Base-by-base conservation (phyloP, 2,329 filamentous ascomycete species). In the Sporothrix variecibatus region DNA sequence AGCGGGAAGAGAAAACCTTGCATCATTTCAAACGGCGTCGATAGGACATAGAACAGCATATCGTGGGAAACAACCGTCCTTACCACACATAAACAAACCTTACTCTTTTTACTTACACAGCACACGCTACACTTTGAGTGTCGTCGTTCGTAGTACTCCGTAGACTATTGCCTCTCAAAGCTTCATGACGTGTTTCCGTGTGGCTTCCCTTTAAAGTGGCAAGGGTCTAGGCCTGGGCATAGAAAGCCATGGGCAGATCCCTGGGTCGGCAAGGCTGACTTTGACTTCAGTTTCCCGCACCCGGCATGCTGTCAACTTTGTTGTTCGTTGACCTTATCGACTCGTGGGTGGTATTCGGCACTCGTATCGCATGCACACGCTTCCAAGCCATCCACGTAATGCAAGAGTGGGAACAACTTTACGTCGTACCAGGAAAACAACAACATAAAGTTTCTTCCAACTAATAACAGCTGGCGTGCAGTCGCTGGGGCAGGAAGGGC, bases 261-360 rank as follows among this genome's bases (percentile, higher is more conserved):
- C 31, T 64, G 8, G 31, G 28, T 46, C n/a, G 60, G 15, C 43
- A 68, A 68, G 65, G 65, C 65, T 68, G 65, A 68, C n/a, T 68
- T 51, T 68, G 15, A 9, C 23, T 67, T 49, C 20, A 65, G 17
- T 43, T 12, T 8, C 11, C 60, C 60, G 3, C 20, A 26, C n/a
- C 12, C 38, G 38, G 34, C n/a, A 40, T 31, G 31, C 34, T 64
- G 51, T 28, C 51, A 26, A 23, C n/a, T 26, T 9, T 56, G 20
- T 56, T 46, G 20, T 56, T 46, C 43, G 6, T 46, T 46, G 9
- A 46, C 43, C 43, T 46, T 46, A 26, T 26, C 34, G 31, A 40
- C 62, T 65, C 38, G 38, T 28, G 38, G 34, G 60, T 64, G 20
- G 17, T 23, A 8, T 64, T 64, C 31, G 15, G n/a, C 51, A 23